Conservation (phyloP, 1,284 basidiomycete genomes). For the Agaricales sp. region DNA sequence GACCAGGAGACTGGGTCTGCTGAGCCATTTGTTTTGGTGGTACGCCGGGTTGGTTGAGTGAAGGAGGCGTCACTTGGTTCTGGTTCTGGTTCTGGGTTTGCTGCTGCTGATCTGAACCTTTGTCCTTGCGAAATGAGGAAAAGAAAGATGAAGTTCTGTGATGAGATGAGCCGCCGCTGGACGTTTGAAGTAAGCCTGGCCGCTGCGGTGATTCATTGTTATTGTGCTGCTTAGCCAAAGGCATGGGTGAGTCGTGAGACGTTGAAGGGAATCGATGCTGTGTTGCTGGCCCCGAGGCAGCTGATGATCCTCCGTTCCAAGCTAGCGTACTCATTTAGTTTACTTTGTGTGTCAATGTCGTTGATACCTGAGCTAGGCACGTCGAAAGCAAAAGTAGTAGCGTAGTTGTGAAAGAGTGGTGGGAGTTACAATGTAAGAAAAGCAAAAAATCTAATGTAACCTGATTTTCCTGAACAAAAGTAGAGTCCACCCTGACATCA, state of each 20-base stretch:
- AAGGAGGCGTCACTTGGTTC: neutral
- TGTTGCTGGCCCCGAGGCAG: neutral
- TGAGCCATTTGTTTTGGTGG: conserved; percentile 8
- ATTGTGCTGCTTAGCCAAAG: conserved; percentile 1
- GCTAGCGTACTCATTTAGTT: neutral
- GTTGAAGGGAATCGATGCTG: neutral
- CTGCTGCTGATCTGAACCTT: neutral
- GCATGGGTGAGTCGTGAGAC: neutral
- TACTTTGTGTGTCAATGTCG: neutral
- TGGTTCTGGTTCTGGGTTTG: neutral
- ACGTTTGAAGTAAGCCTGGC: neutral
- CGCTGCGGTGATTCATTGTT: neutral
- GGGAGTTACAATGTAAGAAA: neutral
- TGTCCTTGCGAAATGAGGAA: neutral
- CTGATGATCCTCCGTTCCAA: neutral
- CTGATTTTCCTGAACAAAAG: no score
- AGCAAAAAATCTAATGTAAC: neutral
- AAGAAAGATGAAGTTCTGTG: neutral
- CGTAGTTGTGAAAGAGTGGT: neutral
- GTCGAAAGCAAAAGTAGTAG: neutral
- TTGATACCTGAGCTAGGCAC: neutral
- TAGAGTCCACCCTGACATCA: neutral
- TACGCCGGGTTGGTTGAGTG: neutral
- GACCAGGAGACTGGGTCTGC: neutral
- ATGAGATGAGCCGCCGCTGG: neutral